These are phyloP conservation scores for Daedaleopsis nitida DNA, from an alignment of 768 basidiomycete genomes.

Conservation along the genomic window DNA sequence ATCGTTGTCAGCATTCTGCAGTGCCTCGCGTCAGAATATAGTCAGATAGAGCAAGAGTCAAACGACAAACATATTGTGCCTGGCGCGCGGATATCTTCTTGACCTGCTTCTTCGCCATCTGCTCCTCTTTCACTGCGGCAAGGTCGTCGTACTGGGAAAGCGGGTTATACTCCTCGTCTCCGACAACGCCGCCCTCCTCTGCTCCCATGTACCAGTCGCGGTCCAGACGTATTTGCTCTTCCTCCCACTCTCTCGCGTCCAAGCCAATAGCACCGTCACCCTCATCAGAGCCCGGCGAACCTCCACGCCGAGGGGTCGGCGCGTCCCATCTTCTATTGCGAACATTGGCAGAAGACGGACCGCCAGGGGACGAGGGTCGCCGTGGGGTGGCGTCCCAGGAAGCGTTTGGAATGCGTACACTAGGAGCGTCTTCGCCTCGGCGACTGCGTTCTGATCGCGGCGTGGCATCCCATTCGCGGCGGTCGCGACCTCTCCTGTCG, in stretches of 20 bases:
- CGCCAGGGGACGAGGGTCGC: conserved; percentile 27
- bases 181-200: conserved; percentile 81
- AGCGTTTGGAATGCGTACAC: conserved; percentile 87
- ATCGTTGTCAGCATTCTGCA: conserved; percentile 95
- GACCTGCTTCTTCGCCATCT: conserved; percentile 75
- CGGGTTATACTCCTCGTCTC: conserved; percentile 91
- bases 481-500: conserved; percentile 32
- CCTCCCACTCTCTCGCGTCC: conserved; percentile 93
- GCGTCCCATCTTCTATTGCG: conserved; percentile 71
- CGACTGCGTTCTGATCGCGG: conserved; percentile 58
- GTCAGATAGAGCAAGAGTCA: neutral
- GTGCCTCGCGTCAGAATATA: conserved; percentile 14
- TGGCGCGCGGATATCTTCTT: conserved; percentile 92
- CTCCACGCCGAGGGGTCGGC: conserved; percentile 76
- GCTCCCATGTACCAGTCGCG: conserved; percentile 96
- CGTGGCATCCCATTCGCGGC: conserved; percentile 57
- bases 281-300: conserved; percentile 71
- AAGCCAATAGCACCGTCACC: conserved; percentile 45
- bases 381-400: conserved; percentile 95
- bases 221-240: conserved; percentile 90
- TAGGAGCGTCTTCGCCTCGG: conserved; percentile 64
- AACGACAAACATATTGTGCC: conserved; percentile 83
- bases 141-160: conserved; percentile 93
- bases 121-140: conserved; percentile 63
- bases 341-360: neutral